A percentile compares a stretch with the other conserved stretches of the same genome.
phyloP scores from a whole-genome alignment of 495 filamentous ascomycete species.

The Sphaerosporella brunnea region DNA sequence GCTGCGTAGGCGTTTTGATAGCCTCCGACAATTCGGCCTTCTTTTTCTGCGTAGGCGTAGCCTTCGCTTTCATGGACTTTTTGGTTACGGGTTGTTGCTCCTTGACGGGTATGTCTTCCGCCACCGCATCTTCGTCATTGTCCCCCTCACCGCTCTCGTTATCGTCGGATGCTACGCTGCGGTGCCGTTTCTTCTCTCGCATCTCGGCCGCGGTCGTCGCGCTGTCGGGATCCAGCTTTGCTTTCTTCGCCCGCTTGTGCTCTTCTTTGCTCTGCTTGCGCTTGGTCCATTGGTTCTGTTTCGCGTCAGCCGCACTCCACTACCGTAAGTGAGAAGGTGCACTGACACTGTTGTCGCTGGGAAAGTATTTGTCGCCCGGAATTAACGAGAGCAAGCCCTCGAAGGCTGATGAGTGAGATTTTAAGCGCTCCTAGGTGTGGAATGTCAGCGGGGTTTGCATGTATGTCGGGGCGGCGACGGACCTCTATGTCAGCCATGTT shows the following conservation, averaged over 20 bases:
- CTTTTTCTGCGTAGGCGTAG: slow-evolving; percentile 8
- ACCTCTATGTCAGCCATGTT: slow-evolving; percentile 6
- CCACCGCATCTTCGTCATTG: slow-evolving; percentile 24
- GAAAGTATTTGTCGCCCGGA: slow-evolving; percentile 83
- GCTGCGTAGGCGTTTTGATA: slow-evolving; percentile 1
- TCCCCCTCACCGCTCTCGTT: not conserved
- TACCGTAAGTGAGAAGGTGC: not conserved
- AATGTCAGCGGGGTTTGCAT: slow-evolving; percentile 8
- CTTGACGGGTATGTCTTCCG: slow-evolving; percentile 6
- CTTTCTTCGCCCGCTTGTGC: slow-evolving; percentile 53
- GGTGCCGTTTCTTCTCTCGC: slow-evolving; percentile 29
- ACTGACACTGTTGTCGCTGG: slow-evolving; percentile 69
- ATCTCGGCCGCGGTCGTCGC: slow-evolving; percentile 23
- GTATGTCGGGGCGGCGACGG: not conserved
- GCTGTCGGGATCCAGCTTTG: slow-evolving; percentile 65
- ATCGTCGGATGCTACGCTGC: slow-evolving; percentile 19
- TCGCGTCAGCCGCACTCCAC: slow-evolving; percentile 7
- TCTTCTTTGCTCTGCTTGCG: slow-evolving; percentile 80
- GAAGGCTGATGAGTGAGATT: slow-evolving; percentile 70
- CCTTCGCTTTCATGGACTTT: slow-evolving; percentile 19
- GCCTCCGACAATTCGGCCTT: slow-evolving; percentile 21
- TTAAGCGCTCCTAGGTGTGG: slow-evolving; percentile 53
- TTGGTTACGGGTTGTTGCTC: slow-evolving; percentile 19
- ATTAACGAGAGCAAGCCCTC: slow-evolving; percentile 82
- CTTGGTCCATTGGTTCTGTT: slow-evolving; percentile 65